Evolutionary conservation across 345 rosid species (phyloP).

Genomic region (Pseudoturritis turrita): DNA sequence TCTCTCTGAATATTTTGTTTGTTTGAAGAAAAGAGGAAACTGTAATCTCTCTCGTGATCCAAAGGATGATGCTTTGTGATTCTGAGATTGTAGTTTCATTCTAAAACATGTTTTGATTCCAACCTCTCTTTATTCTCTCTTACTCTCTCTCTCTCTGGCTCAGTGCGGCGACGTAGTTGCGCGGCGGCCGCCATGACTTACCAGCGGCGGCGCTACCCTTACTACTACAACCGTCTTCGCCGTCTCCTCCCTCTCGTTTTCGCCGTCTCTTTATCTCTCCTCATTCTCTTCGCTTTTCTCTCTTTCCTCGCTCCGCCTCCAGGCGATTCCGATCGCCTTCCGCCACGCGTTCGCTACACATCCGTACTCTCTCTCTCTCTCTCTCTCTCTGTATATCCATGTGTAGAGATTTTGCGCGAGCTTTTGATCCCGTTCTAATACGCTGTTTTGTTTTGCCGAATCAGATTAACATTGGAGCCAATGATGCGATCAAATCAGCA

Average conservation of each 20-base stretch:
- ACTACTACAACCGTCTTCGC: slow-evolving; percentile 47
- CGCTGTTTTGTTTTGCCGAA: background rate
- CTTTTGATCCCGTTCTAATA: background rate
- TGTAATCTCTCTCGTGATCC: slow-evolving; percentile 8
- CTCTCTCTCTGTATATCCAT: background rate
- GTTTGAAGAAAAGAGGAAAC: background rate
- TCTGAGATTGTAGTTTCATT: background rate
- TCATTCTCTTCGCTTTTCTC: slow-evolving; percentile 61
- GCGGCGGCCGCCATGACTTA: slow-evolving; percentile 45
- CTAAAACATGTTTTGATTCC: background rate
- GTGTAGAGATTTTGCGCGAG: background rate
- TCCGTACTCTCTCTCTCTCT: slow-evolving; percentile 26
- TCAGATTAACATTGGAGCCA: slow-evolving; percentile 27
- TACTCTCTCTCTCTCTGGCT: background rate
- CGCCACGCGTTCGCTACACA: slow-evolving; percentile 22
- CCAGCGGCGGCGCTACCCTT: slow-evolving; percentile 68
- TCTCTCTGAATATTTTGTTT: background rate
- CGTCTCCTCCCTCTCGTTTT: slow-evolving; percentile 46
- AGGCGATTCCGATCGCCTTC: slow-evolving; percentile 37
- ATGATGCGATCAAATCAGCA: slow-evolving; percentile 29
- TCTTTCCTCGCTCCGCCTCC: slow-evolving; percentile 76
- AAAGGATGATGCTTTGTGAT: background rate
- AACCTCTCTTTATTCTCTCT: background rate
- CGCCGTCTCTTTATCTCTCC: slow-evolving; percentile 48
- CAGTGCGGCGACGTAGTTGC: background rate